phyloP scores from a whole-genome alignment of 2,329 filamentous ascomycete genomes.

The Amesomyces nigricolor region DNA sequence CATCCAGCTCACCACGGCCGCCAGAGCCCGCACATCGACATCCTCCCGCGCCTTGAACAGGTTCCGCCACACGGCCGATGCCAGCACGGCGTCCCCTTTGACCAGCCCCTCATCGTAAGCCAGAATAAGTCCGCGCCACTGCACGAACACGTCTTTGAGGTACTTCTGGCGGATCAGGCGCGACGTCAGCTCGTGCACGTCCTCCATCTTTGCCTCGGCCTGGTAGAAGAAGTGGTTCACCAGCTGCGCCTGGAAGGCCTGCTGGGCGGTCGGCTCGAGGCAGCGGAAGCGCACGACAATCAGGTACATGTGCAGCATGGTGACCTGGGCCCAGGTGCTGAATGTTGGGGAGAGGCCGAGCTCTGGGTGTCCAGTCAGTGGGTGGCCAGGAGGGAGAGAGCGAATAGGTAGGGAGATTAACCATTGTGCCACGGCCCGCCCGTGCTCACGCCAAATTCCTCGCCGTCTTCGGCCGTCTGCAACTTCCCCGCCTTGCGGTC shows the following conservation, averaged over 20 bases:
- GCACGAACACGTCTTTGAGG: constrained; percentile 83
- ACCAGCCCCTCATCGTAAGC: constrained; percentile 79
- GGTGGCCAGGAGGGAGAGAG: constrained; percentile 3
- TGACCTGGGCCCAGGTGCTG: constrained; percentile 91
- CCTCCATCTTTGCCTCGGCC: constrained; percentile 76
- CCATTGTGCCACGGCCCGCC: constrained; percentile 77
- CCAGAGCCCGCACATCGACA: constrained; percentile 45
- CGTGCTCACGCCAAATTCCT: constrained; percentile 68
- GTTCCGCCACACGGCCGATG: constrained; percentile 87
- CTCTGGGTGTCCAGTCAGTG: constrained; percentile 42
- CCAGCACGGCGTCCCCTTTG: constrained; percentile 71
- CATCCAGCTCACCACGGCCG: constrained; percentile 54
- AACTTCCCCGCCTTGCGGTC: constrained; percentile 61
- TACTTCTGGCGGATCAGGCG: constrained; percentile 56
- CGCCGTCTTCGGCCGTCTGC: constrained; percentile 67
- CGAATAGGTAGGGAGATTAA: constrained; percentile 38
- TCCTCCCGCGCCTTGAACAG: constrained; percentile 66
- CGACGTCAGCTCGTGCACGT: constrained; percentile 65
- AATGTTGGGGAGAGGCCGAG: constrained; percentile 81
- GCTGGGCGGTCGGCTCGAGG: constrained; percentile 63
- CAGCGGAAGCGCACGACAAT: constrained; percentile 76
- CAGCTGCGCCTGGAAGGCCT: constrained; percentile 81
- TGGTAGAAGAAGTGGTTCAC: constrained; percentile 94
- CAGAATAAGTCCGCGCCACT: constrained; percentile 82
- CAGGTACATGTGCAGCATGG: constrained; percentile 94